Evolutionary conservation across 2,329 filamentous ascomycete genomes (phyloP), one percentile per base, ranked within the genome.

Genomic region (Fusarium sublunatum): DNA sequence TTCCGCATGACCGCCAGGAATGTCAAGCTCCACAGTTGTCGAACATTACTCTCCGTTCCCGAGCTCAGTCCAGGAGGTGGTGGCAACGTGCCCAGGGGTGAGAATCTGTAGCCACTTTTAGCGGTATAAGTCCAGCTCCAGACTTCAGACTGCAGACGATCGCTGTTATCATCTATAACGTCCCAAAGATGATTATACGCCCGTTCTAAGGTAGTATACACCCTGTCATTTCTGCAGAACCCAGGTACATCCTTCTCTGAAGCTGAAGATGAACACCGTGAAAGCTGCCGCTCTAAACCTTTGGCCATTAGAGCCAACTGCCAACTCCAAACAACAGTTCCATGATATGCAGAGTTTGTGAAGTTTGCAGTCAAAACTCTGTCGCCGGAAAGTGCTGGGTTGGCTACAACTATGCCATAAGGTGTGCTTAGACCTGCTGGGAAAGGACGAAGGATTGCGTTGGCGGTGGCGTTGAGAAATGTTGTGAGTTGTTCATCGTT

Each of bases 241-340:
- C 78, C 78, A 19, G 81, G 82, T 8, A 22, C 38, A 8, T 48
- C 7, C 57, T 22, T 28, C 11, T n/a, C 4, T 34, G 24, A 31
- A 4, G 43, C 9, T 1, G 47, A 40, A 1, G 24, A 29, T 11
- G 29, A n/a, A 19, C 86, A 90, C 2, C 86, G 78, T 1, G 69
- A 79, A 6, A 89, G 77, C 64, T 89, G 87, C 3, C 79, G 73
- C 53, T 86, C 81, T 0, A 90, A 72, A 0, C 87, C 87, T 9
- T 80, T 81, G 0, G 83, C 86, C 83, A 89, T 87, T 81, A 89
- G 87, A 1, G 86, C 81, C 5, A 89, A 75, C 51, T 85, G 86
- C 86, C 86, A 90, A 40, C 80, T 82, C 87, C 86, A 89, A 2
- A 90, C 78, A 0, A 90, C 86, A 0, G 86, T 87, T 0, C 86